Percentiles rank a stretch among this genome's conserved stretches.
phyloP scores from a whole-genome alignment of 176 grass and related monocot species.

The Hordeum vulgare region MorexV3_pseudomolecules_assembly NC_058520.1:530287886-530288385 shows the following conservation, averaged over 20 bases:
- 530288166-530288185: not conserved
- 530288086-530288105: not conserved
- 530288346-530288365: not conserved
- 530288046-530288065: not conserved
- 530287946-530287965: constrained; percentile 3
- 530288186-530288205: not conserved
- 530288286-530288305: not conserved
- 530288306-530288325: not conserved
- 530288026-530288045: not conserved
- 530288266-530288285: not conserved
- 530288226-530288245: not conserved
- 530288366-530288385: constrained; percentile 41
- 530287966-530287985: not conserved
- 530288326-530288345: not conserved
- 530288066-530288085: not conserved
- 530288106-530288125: not conserved
- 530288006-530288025: constrained; percentile 19
- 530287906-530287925: not conserved
- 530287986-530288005: constrained; percentile 6
- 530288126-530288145: constrained; percentile 3
- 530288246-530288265: not conserved
- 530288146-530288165: not conserved
- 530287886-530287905: not conserved
- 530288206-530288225: not conserved
- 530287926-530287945: constrained; percentile 19